Conservation (phyloP, 1,284 basidiomycete genomes). For the Spongispora temasekensis region DNA sequence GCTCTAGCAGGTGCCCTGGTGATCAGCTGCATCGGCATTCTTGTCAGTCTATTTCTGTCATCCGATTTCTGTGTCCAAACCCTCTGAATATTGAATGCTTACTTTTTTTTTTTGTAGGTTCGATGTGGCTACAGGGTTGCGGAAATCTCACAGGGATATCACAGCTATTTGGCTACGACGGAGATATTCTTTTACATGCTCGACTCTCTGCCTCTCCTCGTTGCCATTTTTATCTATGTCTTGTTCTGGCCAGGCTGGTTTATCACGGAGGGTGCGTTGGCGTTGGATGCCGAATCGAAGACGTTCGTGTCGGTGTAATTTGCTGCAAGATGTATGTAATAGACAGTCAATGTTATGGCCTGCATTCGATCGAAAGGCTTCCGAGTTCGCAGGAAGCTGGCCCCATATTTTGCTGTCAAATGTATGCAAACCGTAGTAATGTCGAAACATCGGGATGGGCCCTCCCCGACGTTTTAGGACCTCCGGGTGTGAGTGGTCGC, state of each 20-base stretch:
- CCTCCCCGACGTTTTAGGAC: no score
- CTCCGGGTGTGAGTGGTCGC: no score
- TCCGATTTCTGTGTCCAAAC: background rate
- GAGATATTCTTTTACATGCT: slow-evolving; percentile 67
- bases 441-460: no score
- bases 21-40: slow-evolving; percentile 66
- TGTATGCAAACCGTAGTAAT: no score
- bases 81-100: no score
- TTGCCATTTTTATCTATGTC: slow-evolving; percentile 58
- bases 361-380: no score
- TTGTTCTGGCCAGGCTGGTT: slow-evolving; percentile 64
- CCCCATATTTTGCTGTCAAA: no score
- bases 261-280: slow-evolving; percentile 30
- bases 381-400: no score
- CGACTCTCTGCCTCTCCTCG: slow-evolving; percentile 65
- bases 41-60: slow-evolving; percentile 43
- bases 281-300: background rate
- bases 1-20: slow-evolving; percentile 52
- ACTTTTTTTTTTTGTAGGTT: no score
- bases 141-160: slow-evolving; percentile 66
- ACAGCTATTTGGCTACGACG: slow-evolving; percentile 59
- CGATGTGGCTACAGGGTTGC: slow-evolving; percentile 69
- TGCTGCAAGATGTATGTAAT: no score
- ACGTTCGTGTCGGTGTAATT: background rate
- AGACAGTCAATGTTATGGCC: no score